Base-by-base conservation (phyloP, 495 filamentous ascomycete genomes). In the Hapsidospora chrysogenum region DNA sequence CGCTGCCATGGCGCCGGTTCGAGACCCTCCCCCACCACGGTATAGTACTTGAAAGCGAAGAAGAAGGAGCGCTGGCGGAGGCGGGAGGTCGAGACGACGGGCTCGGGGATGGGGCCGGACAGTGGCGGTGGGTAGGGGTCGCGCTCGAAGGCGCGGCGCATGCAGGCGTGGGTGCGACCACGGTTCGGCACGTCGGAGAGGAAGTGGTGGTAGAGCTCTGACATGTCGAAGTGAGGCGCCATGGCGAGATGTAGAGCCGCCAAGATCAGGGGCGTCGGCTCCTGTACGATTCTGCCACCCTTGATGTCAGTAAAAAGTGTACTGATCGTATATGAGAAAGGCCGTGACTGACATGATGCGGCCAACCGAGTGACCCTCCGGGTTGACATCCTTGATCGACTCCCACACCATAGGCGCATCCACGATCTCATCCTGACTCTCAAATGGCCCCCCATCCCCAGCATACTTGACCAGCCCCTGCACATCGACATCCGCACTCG, bases 31-130 rank as follows among this genome's bases (percentile, higher is more conserved):
- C 53, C 60, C 8, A 70, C 47, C 9, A 69, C 53, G 17, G 67
- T 67, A 42, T 63, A 68, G 33, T 68, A 71, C 38, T 71, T 67
- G 43, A 72, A 70, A 34, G 55, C 60, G 43, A 71, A 70, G 17
- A 69, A 53, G 41, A 72, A 68, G 13, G 51, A 59, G 11, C 60
- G 49, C 42, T 60, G 62, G 7, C 52, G 50, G 19, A 53, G 40
- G 1, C 38, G 23, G 18, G 59, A 50, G 1, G 44, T 19, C 9
- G 52, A 49, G 21, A 57, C 11, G 16, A 18, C 17, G 13, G 31
- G 17, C 16, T 32, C 8, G 11, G 4, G 8, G 29, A 23, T 22
- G 31, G n/a, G n/a, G 31, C 16, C 10, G 17, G 31, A 33, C 14
- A 32, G 16, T 16, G 30, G 16, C n/a, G 30, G 18, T 8, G 31